phyloP scores from a whole-genome alignment of 352 stramenopile species.

The Phytophthora crassamura region DNA sequence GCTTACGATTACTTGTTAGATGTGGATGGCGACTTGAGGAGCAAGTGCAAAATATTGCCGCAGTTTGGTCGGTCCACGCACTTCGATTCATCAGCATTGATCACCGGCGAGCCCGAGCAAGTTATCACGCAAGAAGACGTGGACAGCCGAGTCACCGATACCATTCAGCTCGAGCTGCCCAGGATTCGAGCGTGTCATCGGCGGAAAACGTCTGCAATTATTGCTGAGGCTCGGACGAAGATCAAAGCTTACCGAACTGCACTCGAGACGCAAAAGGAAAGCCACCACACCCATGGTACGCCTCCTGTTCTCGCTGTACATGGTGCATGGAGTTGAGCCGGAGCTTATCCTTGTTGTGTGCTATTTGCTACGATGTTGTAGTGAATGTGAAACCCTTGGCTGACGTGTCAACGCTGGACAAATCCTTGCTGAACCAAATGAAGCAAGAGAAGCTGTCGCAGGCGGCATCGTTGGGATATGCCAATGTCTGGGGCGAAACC shows the following conservation, averaged over 20 bases:
- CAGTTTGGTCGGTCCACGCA: slow-evolving; percentile 54
- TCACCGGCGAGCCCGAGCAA: slow-evolving; percentile 13
- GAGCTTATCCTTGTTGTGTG: not conserved
- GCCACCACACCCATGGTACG: slow-evolving; percentile 15
- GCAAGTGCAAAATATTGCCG: slow-evolving; percentile 54
- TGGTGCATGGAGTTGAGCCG: too few relatives aligned
- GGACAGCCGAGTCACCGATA: slow-evolving; percentile 46
- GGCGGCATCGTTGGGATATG: slow-evolving; percentile 43
- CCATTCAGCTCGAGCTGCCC: slow-evolving; percentile 55
- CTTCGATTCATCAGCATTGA: slow-evolving; percentile 33
- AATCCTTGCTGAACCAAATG: slow-evolving; percentile 50
- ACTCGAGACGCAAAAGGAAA: slow-evolving; percentile 10
- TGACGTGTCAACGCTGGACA: slow-evolving; percentile 33
- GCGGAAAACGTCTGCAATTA: slow-evolving; percentile 54
- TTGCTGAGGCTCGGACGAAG: slow-evolving; percentile 50
- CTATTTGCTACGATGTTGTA: slow-evolving; percentile 7
- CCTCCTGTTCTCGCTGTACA: not conserved
- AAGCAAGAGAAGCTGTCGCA: slow-evolving; percentile 44
- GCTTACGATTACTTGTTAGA: slow-evolving; percentile 40
- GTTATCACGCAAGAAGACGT: slow-evolving; percentile 50
- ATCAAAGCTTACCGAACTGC: slow-evolving; percentile 36
- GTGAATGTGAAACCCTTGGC: slow-evolving; percentile 26
- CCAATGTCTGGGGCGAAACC: slow-evolving; percentile 34
- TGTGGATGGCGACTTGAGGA: slow-evolving; percentile 43
- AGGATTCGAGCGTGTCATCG: slow-evolving; percentile 58